These are phyloP conservation scores for Chrysanthemum lavandulifolium DNA, from an alignment of 129 eudicot genomes.

Conservation along the genomic window DNA sequence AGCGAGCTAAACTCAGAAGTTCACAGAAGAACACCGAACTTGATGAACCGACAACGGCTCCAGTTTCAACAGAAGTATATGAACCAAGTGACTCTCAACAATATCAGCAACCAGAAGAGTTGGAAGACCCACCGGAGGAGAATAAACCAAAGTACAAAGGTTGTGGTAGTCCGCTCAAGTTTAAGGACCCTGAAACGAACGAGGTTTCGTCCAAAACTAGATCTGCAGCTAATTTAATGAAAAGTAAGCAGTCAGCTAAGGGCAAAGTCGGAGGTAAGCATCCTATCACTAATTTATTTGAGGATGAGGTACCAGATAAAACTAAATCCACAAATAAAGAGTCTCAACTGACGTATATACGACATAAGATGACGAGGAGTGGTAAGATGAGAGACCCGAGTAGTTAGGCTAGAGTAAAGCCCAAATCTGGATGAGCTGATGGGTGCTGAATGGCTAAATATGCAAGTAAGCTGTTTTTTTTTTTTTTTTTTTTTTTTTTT, in stretches of 20 bases:
- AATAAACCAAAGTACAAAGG: slow-evolving; percentile 19
- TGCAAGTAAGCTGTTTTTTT: background rate
- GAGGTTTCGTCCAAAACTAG: background rate
- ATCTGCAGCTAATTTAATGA: slow-evolving; percentile 12
- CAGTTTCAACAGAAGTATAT: slow-evolving; percentile 6
- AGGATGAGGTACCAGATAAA: background rate
- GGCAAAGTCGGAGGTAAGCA: slow-evolving; percentile 11
- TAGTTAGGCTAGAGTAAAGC: slow-evolving; percentile 2
- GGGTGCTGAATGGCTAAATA: background rate
- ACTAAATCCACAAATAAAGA: slow-evolving; percentile 7
- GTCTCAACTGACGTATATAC: slow-evolving; percentile 10
- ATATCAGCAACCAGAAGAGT: slow-evolving; percentile 21
- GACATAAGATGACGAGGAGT: slow-evolving; percentile 25
- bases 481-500: background rate
- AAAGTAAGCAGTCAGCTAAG: slow-evolving; percentile 12
- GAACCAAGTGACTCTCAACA: slow-evolving; percentile 1
- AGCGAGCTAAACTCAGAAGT: slow-evolving; percentile 27
- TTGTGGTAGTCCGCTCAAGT: slow-evolving; percentile 21
- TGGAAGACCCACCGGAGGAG: slow-evolving; percentile 4
- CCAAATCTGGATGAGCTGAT: background rate
- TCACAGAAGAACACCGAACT: slow-evolving; percentile 22
- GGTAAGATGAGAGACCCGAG: slow-evolving; percentile 3
- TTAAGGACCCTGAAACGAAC: background rate
- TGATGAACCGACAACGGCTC: background rate
- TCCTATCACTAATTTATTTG: background rate